Percentiles rank a stretch among this genome's conserved stretches.
These are phyloP conservation scores for Phalaenopsis equestris DNA, from an alignment of 106 monocot species.

Conservation along the genomic window DNA sequence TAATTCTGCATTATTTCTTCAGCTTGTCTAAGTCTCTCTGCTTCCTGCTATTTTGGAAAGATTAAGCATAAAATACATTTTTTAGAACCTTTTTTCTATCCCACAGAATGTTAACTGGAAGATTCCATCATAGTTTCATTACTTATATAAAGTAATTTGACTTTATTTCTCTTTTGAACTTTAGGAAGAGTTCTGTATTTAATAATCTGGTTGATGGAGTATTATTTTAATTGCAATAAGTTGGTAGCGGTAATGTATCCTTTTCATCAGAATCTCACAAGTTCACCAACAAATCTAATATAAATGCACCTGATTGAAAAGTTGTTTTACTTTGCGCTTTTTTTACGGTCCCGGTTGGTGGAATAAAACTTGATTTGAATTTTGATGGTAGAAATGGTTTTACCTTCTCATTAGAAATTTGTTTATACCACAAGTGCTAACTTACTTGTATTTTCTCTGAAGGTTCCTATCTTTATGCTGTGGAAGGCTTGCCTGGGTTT, in stretches of 20 bases:
- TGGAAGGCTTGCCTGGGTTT: no score
- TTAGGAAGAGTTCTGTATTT: no score
- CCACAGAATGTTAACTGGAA: neutral
- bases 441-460: no score
- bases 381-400: neutral
- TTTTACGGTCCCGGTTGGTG: neutral
- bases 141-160: neutral
- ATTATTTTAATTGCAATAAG: neutral
- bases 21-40: neutral
- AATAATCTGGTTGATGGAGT: neutral
- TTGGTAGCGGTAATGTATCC: neutral
- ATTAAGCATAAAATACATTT: neutral
- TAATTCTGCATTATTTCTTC: neutral
- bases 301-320: no score
- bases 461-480: no score
- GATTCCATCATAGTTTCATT: neutral
- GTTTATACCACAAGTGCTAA: neutral
- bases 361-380: neutral
- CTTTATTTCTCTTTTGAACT: neutral
- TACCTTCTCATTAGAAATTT: neutral
- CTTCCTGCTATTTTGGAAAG: neutral
- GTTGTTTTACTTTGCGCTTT: neutral
- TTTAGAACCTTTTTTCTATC: neutral
- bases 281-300: no score
- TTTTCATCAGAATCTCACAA: neutral